These are phyloP conservation scores for Herpetospermum pedunculosum DNA, from an alignment of 306 rosid species.

Conservation along the genomic window DNA sequence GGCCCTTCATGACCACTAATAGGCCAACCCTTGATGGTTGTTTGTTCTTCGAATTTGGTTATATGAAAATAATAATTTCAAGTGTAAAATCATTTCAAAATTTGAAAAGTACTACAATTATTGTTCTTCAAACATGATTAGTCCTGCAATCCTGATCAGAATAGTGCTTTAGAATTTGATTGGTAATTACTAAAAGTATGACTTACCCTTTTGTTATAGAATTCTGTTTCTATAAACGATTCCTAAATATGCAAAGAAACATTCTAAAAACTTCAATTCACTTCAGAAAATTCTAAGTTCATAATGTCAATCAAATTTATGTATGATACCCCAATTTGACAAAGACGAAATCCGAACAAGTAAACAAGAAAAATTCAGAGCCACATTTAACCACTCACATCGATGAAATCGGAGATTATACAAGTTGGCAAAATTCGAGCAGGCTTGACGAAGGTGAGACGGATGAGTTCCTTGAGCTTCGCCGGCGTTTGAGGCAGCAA, in stretches of 20 bases:
- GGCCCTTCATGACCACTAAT: too few species aligned
- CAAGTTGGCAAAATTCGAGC: conserved; percentile 37
- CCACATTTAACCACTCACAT: conserved; percentile 5
- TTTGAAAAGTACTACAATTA: not conserved
- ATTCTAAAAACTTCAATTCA: not conserved
- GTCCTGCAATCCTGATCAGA: not conserved
- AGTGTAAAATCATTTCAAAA: not conserved
- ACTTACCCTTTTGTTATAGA: not conserved
- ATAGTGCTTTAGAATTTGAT: not conserved
- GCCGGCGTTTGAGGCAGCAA: conserved; percentile 63
- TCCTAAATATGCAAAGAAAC: not conserved
- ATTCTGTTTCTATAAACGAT: not conserved
- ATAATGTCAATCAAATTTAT: not conserved
- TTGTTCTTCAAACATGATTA: not conserved
- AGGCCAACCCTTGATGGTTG: too few species aligned
- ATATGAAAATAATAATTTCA: too few species aligned
- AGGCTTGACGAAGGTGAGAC: conserved; percentile 47
- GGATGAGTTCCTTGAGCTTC: conserved; percentile 45
- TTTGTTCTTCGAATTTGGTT: too few species aligned
- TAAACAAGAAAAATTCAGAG: not conserved
- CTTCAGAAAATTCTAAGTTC: not conserved
- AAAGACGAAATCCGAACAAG: not conserved
- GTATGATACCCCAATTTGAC: not conserved
- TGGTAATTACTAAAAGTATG: not conserved
- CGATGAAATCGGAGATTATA: conserved; percentile 54